Base-by-base conservation (phyloP, 2,329 filamentous ascomycete genomes). In the Leptographium lundbergii region DNA sequence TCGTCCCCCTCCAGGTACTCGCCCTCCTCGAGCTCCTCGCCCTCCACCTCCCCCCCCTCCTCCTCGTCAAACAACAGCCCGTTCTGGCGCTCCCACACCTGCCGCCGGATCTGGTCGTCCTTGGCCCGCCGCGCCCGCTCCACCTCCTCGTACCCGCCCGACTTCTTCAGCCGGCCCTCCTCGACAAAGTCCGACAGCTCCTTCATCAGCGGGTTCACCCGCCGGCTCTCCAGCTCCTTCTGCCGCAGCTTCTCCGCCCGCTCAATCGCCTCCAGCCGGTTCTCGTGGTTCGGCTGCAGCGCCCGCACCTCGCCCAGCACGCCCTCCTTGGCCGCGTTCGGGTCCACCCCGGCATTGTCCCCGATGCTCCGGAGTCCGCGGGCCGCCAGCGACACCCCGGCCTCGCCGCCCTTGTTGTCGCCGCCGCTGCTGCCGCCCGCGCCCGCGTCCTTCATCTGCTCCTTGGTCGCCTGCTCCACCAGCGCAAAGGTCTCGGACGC, bases 401-500 rank as follows among this genome's bases (percentile, higher is more conserved):
- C n/a, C 79, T 80, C n/a, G 81, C 36, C 13, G 34, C 53, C 50
- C 61, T 61, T 9, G 68, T 69, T 51, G 78, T 80, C 11, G 75
- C 73, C 52, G 77, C 77, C 45, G 79, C 80, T 11, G 51, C 77
- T 77, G 47, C 71, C 71, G 5, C 73, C 72, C 6, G 81, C 80
- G 56, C 81, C 81, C 54, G 75, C 81, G 61, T 87, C 86, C 69
- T 95, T 89, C 73, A 95, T 88, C 70, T 99, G 94, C 73, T 97
- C 91, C 74, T 95, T 96, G n/a, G 91, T 97, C 10, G 94, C 94
- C 73, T 97, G 88, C 73, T 99, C 94, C 19, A 99, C 94, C 0
- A 99, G 81, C 27, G 89, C 88, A 68, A 99, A 96, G 0, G 94
- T 97, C 71, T 95, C 88, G 0, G 86, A 85, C 1, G 92, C 91